These are phyloP conservation scores for Zymoseptoria passerinii DNA, from an alignment of 2,329 filamentous ascomycete genomes.

Conservation along the genomic window DNA sequence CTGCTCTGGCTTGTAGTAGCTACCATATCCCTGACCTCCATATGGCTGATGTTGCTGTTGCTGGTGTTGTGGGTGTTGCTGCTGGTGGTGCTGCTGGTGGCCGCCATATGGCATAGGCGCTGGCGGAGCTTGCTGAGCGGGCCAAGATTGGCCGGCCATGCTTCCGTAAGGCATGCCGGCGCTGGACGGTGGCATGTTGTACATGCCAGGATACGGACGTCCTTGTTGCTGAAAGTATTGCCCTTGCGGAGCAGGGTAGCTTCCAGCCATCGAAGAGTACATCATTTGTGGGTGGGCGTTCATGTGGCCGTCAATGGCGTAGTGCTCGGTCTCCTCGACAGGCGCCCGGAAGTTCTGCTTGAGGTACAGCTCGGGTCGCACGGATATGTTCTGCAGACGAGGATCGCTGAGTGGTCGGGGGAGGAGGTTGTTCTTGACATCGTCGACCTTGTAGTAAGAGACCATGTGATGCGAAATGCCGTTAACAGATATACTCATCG, in stretches of 20 bases:
- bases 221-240: constrained; percentile 21
- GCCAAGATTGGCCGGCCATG: constrained; percentile 21
- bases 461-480: constrained; percentile 77
- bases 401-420: constrained; percentile 50
- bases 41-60: constrained; percentile 9
- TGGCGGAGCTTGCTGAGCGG: constrained; percentile 19
- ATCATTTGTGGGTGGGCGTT: constrained; percentile 30
- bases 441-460: constrained; percentile 77
- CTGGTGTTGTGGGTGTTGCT: constrained; percentile 1
- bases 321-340: constrained; percentile 32
- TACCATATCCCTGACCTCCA: constrained; percentile 18
- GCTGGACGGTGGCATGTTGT: constrained; percentile 19
- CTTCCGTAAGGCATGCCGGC: constrained; percentile 22
- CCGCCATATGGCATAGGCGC: constrained; percentile 17
- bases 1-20: constrained; percentile 22
- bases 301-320: constrained; percentile 28
- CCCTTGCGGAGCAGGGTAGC: constrained; percentile 25
- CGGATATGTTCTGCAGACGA: constrained; percentile 27
- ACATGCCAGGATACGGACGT: constrained; percentile 23
- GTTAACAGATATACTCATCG: constrained; percentile 68
- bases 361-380: constrained; percentile 31
- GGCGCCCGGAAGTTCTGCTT: constrained; percentile 35
- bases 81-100: neutral
- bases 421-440: constrained; percentile 59
- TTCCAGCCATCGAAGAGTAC: constrained; percentile 23